phyloP scores from a whole-genome alignment of 495 filamentous ascomycete species.

The Aspergillus nanangensis region DNA sequence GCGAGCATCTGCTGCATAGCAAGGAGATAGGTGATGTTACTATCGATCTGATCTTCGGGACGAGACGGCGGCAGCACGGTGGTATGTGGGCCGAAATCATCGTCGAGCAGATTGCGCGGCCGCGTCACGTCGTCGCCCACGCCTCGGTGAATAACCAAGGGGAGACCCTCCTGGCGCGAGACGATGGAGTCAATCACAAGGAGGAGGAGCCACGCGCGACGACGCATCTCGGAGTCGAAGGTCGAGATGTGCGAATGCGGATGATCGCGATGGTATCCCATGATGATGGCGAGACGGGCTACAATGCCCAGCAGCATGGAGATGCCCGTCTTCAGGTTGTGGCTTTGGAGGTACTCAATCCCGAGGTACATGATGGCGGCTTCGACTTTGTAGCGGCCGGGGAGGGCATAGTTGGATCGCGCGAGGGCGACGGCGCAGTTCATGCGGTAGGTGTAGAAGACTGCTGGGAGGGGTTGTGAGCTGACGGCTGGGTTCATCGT shows the following conservation, averaged over 20 bases:
- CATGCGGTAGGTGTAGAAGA: background rate
- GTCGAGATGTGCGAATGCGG: background rate
- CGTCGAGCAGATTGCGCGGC: background rate
- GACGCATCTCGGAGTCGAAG: background rate
- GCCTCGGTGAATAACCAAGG: background rate
- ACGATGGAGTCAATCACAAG: background rate
- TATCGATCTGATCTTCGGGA: background rate
- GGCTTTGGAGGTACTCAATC: constrained; percentile 4
- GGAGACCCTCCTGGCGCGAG: background rate
- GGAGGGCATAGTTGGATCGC: background rate
- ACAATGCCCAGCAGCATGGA: constrained; percentile 2
- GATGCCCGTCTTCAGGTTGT: background rate
- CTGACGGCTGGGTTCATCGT: background rate
- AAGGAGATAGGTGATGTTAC: background rate
- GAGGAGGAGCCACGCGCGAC: background rate
- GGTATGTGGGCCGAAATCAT: background rate
- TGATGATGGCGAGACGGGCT: background rate
- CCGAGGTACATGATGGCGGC: background rate
- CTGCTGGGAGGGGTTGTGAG: background rate
- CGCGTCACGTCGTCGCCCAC: background rate
- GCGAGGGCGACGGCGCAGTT: background rate
- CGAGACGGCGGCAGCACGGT: background rate
- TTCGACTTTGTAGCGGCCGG: constrained; percentile 1
- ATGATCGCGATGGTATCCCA: background rate
- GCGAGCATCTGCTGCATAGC: background rate